phyloP scores from a whole-genome alignment of 306 rosid species.

The Fragaria iinumae region DNA sequence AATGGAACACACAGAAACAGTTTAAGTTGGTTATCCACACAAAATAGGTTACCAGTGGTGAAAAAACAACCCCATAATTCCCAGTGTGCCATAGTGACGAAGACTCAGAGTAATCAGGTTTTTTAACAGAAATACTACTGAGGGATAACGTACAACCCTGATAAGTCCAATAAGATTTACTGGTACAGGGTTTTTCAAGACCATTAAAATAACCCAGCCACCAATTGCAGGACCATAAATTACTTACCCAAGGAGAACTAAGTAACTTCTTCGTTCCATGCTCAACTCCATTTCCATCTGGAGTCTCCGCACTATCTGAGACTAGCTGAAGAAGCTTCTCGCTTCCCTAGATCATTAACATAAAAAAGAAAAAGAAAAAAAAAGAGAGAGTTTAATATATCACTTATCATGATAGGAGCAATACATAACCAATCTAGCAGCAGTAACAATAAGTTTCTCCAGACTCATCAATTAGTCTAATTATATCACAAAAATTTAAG shows the following conservation, averaged over 20 bases:
- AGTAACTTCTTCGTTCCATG: conserved; percentile 25
- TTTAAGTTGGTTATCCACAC: background rate
- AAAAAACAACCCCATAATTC: background rate
- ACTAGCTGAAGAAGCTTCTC: conserved; percentile 77
- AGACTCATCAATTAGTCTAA: background rate
- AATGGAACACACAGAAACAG: background rate
- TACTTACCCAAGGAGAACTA: conserved; percentile 50
- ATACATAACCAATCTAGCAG: background rate
- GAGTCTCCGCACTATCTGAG: conserved; percentile 42
- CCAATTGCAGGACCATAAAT: conserved; percentile 14
- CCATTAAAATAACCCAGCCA: background rate
- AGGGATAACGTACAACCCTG: background rate
- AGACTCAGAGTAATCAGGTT: background rate
- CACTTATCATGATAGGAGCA: background rate
- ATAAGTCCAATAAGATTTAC: background rate
- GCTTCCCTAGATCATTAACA: conserved; percentile 63
- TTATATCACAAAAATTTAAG: conserved; percentile 15
- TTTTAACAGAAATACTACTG: background rate
- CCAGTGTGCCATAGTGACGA: background rate
- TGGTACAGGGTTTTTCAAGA: background rate
- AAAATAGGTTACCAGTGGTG: background rate
- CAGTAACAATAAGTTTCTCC: background rate
- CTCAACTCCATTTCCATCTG: conserved; percentile 33
- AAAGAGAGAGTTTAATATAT: conserved; percentile 10
- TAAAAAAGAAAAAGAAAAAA: background rate